Percentiles rank a stretch among this genome's conserved stretches.
Conservation (phyloP, 306 rosid genomes). For the Citrullus mucosospermus region DNA sequence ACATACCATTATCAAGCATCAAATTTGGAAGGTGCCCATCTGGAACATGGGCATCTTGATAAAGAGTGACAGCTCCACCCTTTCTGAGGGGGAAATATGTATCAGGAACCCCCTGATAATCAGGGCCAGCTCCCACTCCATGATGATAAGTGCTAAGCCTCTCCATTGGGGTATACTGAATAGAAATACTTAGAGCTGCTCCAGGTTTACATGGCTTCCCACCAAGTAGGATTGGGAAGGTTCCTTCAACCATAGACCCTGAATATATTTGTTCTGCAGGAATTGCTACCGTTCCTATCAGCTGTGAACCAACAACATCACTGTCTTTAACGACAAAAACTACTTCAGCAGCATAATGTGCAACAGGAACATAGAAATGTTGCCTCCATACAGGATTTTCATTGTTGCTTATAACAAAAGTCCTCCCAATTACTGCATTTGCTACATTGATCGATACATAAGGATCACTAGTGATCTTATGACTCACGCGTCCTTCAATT, state of each 20-base stretch:
- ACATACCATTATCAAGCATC: slow-evolving; percentile 46
- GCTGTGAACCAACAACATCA: slow-evolving; percentile 90
- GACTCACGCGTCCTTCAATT: slow-evolving; percentile 41
- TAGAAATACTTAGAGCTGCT: slow-evolving; percentile 57
- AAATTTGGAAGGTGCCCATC: slow-evolving; percentile 62
- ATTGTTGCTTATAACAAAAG: slow-evolving; percentile 79
- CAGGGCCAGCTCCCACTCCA: slow-evolving; percentile 94
- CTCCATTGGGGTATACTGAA: slow-evolving; percentile 75
- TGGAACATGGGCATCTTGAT: slow-evolving; percentile 93
- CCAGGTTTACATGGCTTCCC: slow-evolving; percentile 86
- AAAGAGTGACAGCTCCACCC: slow-evolving; percentile 76
- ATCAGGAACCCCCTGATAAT: slow-evolving; percentile 73
- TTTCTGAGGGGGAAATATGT: slow-evolving; percentile 88
- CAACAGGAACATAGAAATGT: slow-evolving; percentile 76
- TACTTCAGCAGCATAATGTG: slow-evolving; percentile 73
- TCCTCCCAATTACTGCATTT: slow-evolving; percentile 80
- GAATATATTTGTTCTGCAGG: slow-evolving; percentile 62
- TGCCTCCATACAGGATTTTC: slow-evolving; percentile 91
- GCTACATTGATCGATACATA: slow-evolving; percentile 61
- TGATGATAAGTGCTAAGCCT: slow-evolving; percentile 44
- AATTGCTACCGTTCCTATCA: slow-evolving; percentile 66
- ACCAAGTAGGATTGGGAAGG: slow-evolving; percentile 51
- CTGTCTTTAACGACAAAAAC: slow-evolving; percentile 83
- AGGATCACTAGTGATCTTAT: slow-evolving; percentile 89
- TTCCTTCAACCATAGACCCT: slow-evolving; percentile 57